These are phyloP conservation scores for Aureobasidium uvarum DNA, from an alignment of 2,329 filamentous ascomycete genomes.

Conservation along the genomic window DNA sequence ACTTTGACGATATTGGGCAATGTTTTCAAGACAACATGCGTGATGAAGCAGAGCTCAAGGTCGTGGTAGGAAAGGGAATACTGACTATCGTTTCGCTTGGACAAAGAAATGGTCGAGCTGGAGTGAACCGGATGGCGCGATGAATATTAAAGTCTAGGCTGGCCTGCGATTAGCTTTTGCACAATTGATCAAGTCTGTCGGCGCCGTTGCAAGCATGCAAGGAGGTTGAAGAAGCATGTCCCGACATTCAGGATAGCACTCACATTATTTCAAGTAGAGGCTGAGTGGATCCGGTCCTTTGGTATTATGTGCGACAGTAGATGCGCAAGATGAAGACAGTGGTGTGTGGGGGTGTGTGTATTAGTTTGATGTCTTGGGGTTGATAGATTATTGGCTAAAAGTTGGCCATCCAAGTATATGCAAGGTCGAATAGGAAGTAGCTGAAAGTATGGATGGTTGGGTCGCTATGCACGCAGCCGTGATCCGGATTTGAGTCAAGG, in stretches of 20 bases:
- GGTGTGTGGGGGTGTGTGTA: constrained; percentile 21
- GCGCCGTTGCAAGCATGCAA: constrained; percentile 21
- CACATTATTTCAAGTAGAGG: constrained; percentile 25
- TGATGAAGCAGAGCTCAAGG: neutral
- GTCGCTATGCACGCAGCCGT: constrained; percentile 24
- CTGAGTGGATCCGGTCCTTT: constrained; percentile 26
- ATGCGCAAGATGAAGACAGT: constrained; percentile 26
- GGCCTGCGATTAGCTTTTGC: constrained; percentile 17
- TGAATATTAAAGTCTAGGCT: constrained; percentile 24
- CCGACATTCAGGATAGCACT: constrained; percentile 25
- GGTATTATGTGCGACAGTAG: constrained; percentile 26
- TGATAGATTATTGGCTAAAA: constrained; percentile 15
- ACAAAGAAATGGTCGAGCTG: constrained; percentile 25
- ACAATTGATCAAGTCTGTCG: constrained; percentile 11
- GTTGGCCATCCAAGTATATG: constrained; percentile 26
- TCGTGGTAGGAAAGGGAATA: neutral
- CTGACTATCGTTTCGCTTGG: constrained; percentile 26
- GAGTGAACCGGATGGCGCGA: constrained; percentile 23
- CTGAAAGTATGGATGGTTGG: constrained; percentile 14
- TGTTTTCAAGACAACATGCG: constrained; percentile 25
- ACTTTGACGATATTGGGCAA: constrained; percentile 19
- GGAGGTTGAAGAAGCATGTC: constrained; percentile 21
- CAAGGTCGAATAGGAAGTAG: constrained; percentile 25
- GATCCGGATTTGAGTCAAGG: constrained; percentile 25
- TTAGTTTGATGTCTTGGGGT: constrained; percentile 27